Evolutionary conservation across 2,329 filamentous ascomycete species (phyloP).

Genomic region (Hypoxylon sp.): DNA sequence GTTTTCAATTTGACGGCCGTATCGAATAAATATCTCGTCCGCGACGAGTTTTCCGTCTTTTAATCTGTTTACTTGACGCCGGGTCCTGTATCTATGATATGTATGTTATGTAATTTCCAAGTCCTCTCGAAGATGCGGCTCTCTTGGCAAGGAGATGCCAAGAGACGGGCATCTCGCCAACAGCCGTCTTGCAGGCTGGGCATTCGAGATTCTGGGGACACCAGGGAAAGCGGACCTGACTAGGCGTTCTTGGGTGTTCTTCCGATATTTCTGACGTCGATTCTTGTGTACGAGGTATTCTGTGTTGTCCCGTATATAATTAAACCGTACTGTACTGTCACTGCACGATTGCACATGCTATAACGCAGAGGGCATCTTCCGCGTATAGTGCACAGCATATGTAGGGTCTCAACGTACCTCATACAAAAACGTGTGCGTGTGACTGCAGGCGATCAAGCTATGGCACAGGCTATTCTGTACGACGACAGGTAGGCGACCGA

Average conservation of each 20-base stretch:
- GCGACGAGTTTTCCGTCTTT: conserved; percentile 10
- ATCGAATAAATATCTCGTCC: conserved; percentile 5
- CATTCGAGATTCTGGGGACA: conserved; percentile 38
- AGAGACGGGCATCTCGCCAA: conserved; percentile 41
- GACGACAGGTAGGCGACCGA: conserved; percentile 27
- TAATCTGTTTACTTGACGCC: conserved; percentile 8
- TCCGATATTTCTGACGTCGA: conserved; percentile 30
- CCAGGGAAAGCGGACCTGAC: conserved; percentile 22
- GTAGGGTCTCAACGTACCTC: conserved; percentile 31
- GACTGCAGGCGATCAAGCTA: conserved; percentile 24
- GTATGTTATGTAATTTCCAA: conserved; percentile 13
- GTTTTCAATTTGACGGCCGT: conserved; percentile 4
- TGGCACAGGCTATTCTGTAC: conserved; percentile 17
- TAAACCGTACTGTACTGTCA: conserved; percentile 21
- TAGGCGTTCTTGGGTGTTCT: conserved; percentile 25
- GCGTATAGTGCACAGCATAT: conserved; percentile 25
- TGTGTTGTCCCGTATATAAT: conserved; percentile 2
- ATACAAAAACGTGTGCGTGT: conserved; percentile 33
- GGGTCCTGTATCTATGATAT: conserved; percentile 4
- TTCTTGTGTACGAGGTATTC: conserved; percentile 1
- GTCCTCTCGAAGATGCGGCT: conserved; percentile 38
- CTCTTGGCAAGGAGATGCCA: conserved; percentile 36
- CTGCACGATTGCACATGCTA: conserved; percentile 19
- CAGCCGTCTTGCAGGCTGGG: conserved; percentile 44
- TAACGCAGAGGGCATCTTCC: conserved; percentile 17